A percentile compares a stretch with the other conserved stretches of the same genome.
These are phyloP conservation scores for Puccinia polysora DNA, from an alignment of 1,284 basidiomycete species.

Conservation along the genomic window DNA sequence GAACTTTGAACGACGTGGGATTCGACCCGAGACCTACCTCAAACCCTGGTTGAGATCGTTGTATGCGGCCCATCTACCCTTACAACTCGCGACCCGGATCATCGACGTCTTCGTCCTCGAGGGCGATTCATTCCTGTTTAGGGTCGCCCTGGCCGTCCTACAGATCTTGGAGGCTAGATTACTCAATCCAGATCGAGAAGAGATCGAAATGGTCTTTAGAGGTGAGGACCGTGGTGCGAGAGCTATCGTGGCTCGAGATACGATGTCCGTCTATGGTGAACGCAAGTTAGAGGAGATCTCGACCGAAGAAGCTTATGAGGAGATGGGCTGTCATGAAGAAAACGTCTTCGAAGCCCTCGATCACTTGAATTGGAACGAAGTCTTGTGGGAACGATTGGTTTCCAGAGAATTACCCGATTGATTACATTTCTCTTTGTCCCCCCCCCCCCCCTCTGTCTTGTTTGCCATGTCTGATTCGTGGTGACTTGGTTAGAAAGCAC, in stretches of 20 bases:
- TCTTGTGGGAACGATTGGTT: conserved; percentile 76
- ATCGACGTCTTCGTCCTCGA: conserved; percentile 68
- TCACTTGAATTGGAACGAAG: conserved; percentile 67
- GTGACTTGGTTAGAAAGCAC: too few species aligned
- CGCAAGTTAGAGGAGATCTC: conserved; percentile 77
- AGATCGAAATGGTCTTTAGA: conserved; percentile 63
- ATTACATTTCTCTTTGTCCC: conserved; percentile 1
- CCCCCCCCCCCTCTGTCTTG: too few species aligned
- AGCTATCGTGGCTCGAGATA: conserved; percentile 48
- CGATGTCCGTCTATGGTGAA: conserved; percentile 58
- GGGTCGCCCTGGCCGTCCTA: conserved; percentile 74
- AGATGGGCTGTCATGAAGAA: conserved; percentile 59
- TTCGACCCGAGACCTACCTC: conserved; percentile 71
- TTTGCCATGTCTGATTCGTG: too few species aligned
- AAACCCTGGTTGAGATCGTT: conserved; percentile 71
- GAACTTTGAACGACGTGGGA: conserved; percentile 87
- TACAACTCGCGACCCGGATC: conserved; percentile 49
- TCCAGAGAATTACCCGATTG: conserved; percentile 80
- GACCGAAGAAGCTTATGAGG: conserved; percentile 69
- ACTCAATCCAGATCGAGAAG: conserved; percentile 73
- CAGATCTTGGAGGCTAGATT: conserved; percentile 77
- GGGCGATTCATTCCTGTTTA: conserved; percentile 79
- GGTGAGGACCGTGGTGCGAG: conserved; percentile 49
- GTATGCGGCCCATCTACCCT: conserved; percentile 53
- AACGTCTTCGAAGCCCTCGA: conserved; percentile 1